Base-by-base conservation (phyloP, 768 basidiomycete species). In the Sistotremastrum niveocremeum region DNA sequence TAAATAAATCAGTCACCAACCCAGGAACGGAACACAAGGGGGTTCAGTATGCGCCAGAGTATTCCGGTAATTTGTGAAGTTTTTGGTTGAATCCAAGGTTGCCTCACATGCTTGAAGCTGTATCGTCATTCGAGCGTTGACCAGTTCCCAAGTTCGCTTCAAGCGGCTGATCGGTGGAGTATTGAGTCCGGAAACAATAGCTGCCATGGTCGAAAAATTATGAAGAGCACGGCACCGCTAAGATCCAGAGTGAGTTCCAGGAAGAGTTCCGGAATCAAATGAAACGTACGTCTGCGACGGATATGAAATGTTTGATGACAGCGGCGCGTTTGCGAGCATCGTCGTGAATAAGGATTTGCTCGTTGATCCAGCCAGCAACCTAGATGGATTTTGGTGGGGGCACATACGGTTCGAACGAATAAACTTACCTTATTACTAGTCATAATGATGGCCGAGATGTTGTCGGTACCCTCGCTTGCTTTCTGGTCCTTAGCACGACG, bases 181-280 rank as follows among this genome's bases (percentile, higher is more conserved):
- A 54, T 94, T 93, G 45, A 97, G 70, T 5, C 91, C 94, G 9
- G 94, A 94, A 35, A 91, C 81, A 46, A 98, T 85, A 34, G 91
- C 90, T 48, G 90, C 87, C 81, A 98, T 88, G n/a, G 81, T 86
- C 12, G 91, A 93, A 65, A 89, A 97, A 64, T 98, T 98, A 61
- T 93, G 86, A 52, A 97, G 65, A 11, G 65, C 62, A 40, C 88
- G 84, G 60, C 93, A 94, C 32, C 87, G 85, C 93, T 97, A 45
- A 41, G 11, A 51, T 39, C 42, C 20, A 48, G 42, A 20, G 12
- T 49, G 11, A n/a, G 7, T 5, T 2, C 34, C 4, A 12, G 32
- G 38, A n/a, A 9, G 44, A 57, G 31, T 48, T 38, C 41, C 36
- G 11, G 31, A 35, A 47, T 46, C 40, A 43, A 39, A 30, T 35